Conservation (phyloP, 2,329 filamentous ascomycete species). For the Dactylonectria macrodidyma region DNA sequence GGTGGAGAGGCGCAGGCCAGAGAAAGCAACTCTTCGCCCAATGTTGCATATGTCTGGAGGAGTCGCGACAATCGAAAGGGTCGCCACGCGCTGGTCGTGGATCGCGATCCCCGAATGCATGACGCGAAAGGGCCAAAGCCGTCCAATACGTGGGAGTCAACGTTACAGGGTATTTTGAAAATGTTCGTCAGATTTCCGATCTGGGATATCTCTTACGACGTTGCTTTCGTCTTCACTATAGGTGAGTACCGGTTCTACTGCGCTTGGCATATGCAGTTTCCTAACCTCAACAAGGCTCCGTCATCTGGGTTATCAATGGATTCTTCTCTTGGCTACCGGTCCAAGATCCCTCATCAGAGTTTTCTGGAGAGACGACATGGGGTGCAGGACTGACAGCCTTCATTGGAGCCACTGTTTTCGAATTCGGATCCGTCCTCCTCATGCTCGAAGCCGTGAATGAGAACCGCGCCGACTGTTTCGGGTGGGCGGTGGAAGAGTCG, state of each 20-base stretch:
- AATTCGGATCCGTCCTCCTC: conserved; percentile 73
- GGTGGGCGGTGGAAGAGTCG: conserved; percentile 72
- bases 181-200: conserved; percentile 56
- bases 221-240: conserved; percentile 57
- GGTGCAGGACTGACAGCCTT: conserved; percentile 75
- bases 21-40: conserved; percentile 28
- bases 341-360: conserved; percentile 65
- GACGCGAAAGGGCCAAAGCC: conserved; percentile 37
- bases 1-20: conserved; percentile 41
- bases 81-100: conserved; percentile 52
- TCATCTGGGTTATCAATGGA: conserved; percentile 71
- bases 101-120: conserved; percentile 30
- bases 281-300: conserved; percentile 52
- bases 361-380: conserved; percentile 65
- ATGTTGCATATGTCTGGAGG: conserved; percentile 56
- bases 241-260: conserved; percentile 41
- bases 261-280: background rate
- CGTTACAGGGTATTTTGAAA: conserved; percentile 50
- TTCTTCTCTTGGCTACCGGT: conserved; percentile 77
- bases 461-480: conserved; percentile 75
- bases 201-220: conserved; percentile 61
- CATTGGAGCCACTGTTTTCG: conserved; percentile 78
- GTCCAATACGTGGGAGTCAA: conserved; percentile 49
- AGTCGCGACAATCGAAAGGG: conserved; percentile 62
- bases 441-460: conserved; percentile 80